phyloP scores from a whole-genome alignment of 2,329 filamentous ascomycete genomes.

The Colletotrichum camelliae region DNA sequence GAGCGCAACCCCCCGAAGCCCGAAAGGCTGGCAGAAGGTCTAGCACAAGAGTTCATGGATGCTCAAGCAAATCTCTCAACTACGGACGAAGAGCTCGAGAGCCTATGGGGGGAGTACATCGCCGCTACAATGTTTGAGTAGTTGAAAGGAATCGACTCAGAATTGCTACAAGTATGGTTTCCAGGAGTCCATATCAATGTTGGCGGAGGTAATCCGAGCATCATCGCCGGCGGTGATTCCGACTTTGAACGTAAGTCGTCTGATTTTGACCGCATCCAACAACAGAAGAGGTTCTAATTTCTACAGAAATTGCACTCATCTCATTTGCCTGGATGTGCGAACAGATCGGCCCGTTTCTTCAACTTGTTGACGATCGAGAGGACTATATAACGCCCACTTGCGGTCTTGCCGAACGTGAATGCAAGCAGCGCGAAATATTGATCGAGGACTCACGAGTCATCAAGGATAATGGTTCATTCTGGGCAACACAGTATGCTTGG shows the following conservation, averaged over 20 bases:
- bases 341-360: neutral
- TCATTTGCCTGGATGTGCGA: constrained; percentile 23
- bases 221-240: neutral
- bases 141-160: neutral
- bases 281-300: too few relatives aligned
- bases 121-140: neutral
- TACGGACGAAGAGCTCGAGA: too few relatives aligned
- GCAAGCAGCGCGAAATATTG: neutral
- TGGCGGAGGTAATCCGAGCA: neutral
- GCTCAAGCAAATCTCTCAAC: too few relatives aligned
- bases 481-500: too few relatives aligned
- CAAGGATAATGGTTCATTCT: too few relatives aligned
- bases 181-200: constrained; percentile 8
- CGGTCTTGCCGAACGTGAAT: neutral
- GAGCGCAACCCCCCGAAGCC: too few relatives aligned
- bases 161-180: constrained; percentile 14
- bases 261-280: too few relatives aligned
- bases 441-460: neutral
- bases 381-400: neutral
- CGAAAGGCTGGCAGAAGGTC: too few relatives aligned
- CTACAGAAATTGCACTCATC: constrained; percentile 11
- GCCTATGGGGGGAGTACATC: neutral
- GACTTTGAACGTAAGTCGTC: constrained; percentile 5
- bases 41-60: too few relatives aligned
- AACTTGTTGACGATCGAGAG: neutral